These are phyloP conservation scores for Mollisiaceae sp. DNA, from an alignment of 2,329 filamentous ascomycete species.

Conservation along the genomic window DNA sequence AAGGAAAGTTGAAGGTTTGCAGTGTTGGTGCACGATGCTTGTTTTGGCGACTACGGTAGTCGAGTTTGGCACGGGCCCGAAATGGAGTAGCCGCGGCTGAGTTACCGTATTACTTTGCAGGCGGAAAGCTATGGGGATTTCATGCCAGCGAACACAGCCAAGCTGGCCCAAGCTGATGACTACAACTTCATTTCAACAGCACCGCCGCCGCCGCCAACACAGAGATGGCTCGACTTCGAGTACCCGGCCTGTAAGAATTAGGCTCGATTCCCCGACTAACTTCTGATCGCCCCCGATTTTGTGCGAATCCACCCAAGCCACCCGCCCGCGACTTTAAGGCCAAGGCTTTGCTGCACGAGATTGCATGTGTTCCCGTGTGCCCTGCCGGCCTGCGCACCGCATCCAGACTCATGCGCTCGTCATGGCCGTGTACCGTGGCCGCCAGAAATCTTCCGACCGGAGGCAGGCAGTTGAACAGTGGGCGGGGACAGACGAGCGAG, in stretches of 20 bases:
- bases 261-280: background rate
- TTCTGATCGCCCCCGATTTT: background rate
- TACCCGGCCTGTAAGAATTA: background rate
- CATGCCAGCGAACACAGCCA: background rate
- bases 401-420: slow-evolving; percentile 4
- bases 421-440: background rate
- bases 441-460: slow-evolving; percentile 13
- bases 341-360: slow-evolving; percentile 7
- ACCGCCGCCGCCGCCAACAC: no score
- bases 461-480: background rate
- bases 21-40: background rate
- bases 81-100: slow-evolving; percentile 6
- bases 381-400: background rate
- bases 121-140: background rate
- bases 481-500: background rate
- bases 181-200: no score
- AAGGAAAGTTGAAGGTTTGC: background rate
- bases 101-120: background rate
- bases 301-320: background rate
- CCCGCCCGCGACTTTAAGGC: background rate
- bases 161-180: no score
- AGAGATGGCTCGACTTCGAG: background rate
- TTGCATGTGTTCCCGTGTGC: slow-evolving; percentile 4
- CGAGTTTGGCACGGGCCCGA: background rate
- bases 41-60: slow-evolving; percentile 12